phyloP scores from a whole-genome alignment of 768 basidiomycete genomes.

The Mycena sanguinolenta region DNA sequence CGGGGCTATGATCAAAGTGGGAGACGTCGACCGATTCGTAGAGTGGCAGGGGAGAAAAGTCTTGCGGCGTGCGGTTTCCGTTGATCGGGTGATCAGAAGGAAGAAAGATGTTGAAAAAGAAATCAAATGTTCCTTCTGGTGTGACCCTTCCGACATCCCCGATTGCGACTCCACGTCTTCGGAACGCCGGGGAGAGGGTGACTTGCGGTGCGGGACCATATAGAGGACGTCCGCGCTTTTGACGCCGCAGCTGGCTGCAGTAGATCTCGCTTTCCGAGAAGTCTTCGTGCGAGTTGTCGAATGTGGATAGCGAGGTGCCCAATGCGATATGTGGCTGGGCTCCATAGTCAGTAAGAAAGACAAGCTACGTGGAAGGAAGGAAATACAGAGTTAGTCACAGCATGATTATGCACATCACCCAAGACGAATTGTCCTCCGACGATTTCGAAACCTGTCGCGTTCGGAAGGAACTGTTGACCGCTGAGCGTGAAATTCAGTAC shows the following conservation, averaged over 20 bases:
- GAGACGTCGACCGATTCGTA: slow-evolving; percentile 7
- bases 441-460: too few species aligned
- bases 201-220: slow-evolving; percentile 45
- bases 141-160: slow-evolving; percentile 52
- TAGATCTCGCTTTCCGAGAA: slow-evolving; percentile 18
- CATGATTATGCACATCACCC: not conserved
- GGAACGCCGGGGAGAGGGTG: slow-evolving; percentile 38
- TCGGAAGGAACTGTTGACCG: too few species aligned
- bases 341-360: not conserved
- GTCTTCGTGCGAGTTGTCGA: not conserved
- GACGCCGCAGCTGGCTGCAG: slow-evolving; percentile 20
- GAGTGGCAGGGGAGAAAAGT: slow-evolving; percentile 32
- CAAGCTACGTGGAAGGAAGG: too few species aligned
- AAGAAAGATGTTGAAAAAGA: slow-evolving; percentile 50
- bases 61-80: slow-evolving; percentile 42
- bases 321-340: not conserved
- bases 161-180: slow-evolving; percentile 42
- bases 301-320: not conserved
- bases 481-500: too few species aligned
- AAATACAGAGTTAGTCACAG: too few species aligned
- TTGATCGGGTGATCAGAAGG: slow-evolving; percentile 44
- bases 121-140: slow-evolving; percentile 46
- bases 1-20: not conserved
- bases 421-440: too few species aligned
- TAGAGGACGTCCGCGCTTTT: slow-evolving; percentile 46